A percentile compares a stretch with the other conserved stretches of the same genome.
Conservation (phyloP, 352 stramenopile genomes). For the Phytophthora gonapodyides region DNA sequence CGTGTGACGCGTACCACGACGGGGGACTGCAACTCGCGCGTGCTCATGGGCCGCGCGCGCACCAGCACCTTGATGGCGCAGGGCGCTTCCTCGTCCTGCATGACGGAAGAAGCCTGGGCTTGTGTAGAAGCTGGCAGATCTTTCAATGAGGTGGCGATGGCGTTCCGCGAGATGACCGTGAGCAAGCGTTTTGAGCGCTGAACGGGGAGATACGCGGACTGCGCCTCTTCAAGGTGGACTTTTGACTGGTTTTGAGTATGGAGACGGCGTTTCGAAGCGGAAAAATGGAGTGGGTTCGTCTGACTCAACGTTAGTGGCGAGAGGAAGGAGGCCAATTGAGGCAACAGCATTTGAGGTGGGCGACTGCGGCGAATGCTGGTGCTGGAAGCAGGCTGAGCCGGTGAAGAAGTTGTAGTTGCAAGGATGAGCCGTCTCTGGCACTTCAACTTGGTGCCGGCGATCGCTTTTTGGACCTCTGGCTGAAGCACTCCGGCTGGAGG, state of each 20-base stretch:
- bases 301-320: no score
- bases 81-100: constrained; percentile 28
- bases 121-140: constrained; percentile 13
- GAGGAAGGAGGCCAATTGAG: no score
- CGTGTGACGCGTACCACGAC: constrained; percentile 60
- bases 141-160: constrained; percentile 8
- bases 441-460: constrained; percentile 1
- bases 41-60: constrained; percentile 66
- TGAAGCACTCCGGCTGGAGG: no score
- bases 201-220: constrained; percentile 2
- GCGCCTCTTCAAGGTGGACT: constrained; percentile 13
- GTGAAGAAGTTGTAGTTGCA: no score
- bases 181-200: no score
- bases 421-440: neutral
- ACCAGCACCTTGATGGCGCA: constrained; percentile 81
- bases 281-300: no score
- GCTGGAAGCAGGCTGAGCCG: no score
- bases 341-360: no score
- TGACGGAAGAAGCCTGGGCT: constrained; percentile 19
- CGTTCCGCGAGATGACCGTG: no score
- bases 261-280: no score
- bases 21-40: constrained; percentile 49
- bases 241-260: constrained; percentile 7
- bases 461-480: neutral
- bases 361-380: no score